Base-by-base conservation (phyloP, 495 filamentous ascomycete species). In the Usnea hakonensis region DNA sequence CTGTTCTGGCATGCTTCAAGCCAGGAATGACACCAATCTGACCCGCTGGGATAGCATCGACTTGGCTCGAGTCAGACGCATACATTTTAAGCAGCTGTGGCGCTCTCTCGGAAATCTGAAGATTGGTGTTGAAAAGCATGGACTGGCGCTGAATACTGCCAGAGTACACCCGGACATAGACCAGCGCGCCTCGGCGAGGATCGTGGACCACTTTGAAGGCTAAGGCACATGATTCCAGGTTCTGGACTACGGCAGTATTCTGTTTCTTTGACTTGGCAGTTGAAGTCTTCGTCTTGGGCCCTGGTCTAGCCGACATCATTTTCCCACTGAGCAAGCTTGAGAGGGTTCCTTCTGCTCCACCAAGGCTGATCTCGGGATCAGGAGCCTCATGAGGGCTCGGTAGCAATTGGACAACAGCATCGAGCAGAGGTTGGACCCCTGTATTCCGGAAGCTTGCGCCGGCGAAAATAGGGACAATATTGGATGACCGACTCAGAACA, bases 121-220 rank as follows among this genome's bases (percentile, higher is more conserved):
- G 81, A 68, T 89, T 91, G 35, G 92, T 90, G 72, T 99, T 97
- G 83, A 85, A 97, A 30, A 96, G 80, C 19, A 84, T 73, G 50
- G 85, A 80, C 62, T 89, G 88, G 32, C 87, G 83, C 64, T 83
- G 82, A 28, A 99, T 76, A 3, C 82, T 79, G 9, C 95, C 95
- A 13, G 90, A 89, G 73, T 99, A 97, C 21, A 97, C 90, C 17
- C 95, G 84, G 7, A 97, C 85, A 68, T 93, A 99, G 61, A 95
- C 90, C 63, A 99, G 82, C 23, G 94, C 87, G 13, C 95, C 95
- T 16, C 90, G 86, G 54, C 86, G 84, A 16, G 88, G 75, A 67
- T 97, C 93, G 65, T 94, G 87, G 65, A 96, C 90, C 14, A 97
- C 95, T 72, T 99, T 99, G 81, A 99, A 99, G 17, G 95, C 95